Evolutionary conservation across 805 yeast species (phyloP).

Genomic region (Wickerhamomyces xylosicus): DNA sequence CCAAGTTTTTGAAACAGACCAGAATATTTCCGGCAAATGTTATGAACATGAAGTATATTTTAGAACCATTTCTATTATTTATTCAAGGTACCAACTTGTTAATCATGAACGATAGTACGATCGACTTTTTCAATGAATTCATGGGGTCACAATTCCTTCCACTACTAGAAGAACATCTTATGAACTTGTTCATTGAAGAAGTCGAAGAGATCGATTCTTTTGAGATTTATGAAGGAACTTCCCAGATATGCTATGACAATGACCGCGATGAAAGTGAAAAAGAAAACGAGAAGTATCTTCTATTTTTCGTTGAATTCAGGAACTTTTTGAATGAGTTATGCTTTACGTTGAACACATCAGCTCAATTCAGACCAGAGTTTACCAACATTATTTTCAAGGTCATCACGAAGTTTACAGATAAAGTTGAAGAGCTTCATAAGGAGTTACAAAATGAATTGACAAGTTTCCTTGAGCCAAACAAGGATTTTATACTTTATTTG

Average conservation of each 20-base stretch:
- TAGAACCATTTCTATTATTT: constrained; percentile 65
- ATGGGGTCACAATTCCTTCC: constrained; percentile 59
- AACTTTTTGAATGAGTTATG: constrained; percentile 12
- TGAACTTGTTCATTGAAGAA: constrained; percentile 38
- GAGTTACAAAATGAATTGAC: constrained; percentile 16
- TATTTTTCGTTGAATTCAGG: constrained; percentile 14
- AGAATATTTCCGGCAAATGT: constrained; percentile 60
- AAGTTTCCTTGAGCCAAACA: constrained; percentile 15
- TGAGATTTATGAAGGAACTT: constrained; percentile 17
- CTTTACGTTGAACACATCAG: constrained; percentile 16
- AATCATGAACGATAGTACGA: constrained; percentile 23
- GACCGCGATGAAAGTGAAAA: constrained; percentile 20
- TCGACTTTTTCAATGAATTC: constrained; percentile 45
- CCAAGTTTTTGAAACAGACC: constrained; percentile 47
- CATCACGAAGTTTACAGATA: constrained; percentile 14
- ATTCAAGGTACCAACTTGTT: constrained; percentile 44
- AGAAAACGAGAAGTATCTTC: constrained; percentile 5
- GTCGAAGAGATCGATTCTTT: constrained; percentile 30
- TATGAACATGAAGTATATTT: constrained; percentile 68
- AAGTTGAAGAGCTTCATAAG: constrained; percentile 13
- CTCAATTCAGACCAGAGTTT: constrained; percentile 19
- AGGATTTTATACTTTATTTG: constrained; percentile 6
- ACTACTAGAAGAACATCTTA: constrained; percentile 46
- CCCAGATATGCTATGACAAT: constrained; percentile 14
- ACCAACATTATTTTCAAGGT: constrained; percentile 14